Evolutionary conservation across 73 alveolate species (phyloP), one percentile per base, ranked within the genome.

Genomic region (Tetrahymena malaccensis): DNA sequence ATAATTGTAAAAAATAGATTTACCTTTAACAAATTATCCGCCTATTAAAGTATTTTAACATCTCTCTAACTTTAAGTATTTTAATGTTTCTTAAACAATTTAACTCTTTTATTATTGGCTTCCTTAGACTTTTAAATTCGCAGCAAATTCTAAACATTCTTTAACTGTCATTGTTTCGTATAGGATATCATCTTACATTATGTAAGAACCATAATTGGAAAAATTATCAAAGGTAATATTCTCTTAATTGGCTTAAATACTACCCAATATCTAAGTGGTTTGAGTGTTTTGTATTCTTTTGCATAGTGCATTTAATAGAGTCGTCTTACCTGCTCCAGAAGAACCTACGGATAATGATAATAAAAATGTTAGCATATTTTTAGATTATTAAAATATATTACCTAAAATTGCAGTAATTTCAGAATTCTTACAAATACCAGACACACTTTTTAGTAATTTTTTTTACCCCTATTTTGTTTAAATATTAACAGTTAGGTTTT

Each of bases 251-350:
- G 84, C 97, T 40, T 27, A 40, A 9, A 94, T 93, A 33, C 58
- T 22, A 1, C 96, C 97, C 8, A 89, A 40, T 84, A 97, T 96
- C 34, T 37, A 93, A 19, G 97, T 97, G 43, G 97, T 93, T 94
- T 94, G 55, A 10, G 98, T n/a, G n/a, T 94, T 94, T 34, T 85
- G 34, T n/a, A 95, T 97, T 94, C 99, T 97, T 10, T 98, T 98
- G 12, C 99, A 97, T 34, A 99, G 89, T 35, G 94, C 94, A 96
- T 99, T 99, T 94, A 99, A 94, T 85, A 99, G 94, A 12, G 99
- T 97, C 15, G 99, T 99, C 94, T 99, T 99, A 9, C 99, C 99
- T 31, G 99, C 99, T 34, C 99, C 99, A 83, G 99, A 97, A 25
- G 99, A 98, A 19, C 99, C 99, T 58, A 11, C 6, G 2, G 12